These are phyloP conservation scores for Penicillium cinerascens DNA, from an alignment of 495 filamentous ascomycete genomes.

Conservation along the genomic window DNA sequence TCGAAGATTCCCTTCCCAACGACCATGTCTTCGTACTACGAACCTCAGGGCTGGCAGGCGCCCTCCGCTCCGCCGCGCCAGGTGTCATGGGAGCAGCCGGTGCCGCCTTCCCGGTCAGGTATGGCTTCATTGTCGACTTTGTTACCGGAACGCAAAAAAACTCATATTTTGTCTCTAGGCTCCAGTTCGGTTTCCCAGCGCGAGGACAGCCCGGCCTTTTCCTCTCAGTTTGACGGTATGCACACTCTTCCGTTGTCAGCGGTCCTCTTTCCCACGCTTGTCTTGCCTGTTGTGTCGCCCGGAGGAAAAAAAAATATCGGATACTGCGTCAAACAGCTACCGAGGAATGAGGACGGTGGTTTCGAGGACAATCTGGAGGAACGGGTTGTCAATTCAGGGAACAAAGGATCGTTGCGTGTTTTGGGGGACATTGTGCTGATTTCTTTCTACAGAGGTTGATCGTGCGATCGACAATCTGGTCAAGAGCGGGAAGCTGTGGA, in stretches of 20 bases:
- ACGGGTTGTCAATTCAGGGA: not conserved
- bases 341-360: not conserved
- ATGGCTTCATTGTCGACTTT: constrained; percentile 24
- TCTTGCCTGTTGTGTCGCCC: not conserved
- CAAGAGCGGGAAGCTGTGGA: constrained; percentile 93
- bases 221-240: constrained; percentile 88
- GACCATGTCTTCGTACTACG: constrained; percentile 82
- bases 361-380: not conserved
- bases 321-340: not conserved
- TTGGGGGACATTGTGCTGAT: not conserved
- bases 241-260: constrained; percentile 5
- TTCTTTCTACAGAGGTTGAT: constrained; percentile 74
- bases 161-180: constrained; percentile 47
- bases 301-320: not conserved
- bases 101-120: constrained; percentile 86
- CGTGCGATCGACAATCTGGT: constrained; percentile 91
- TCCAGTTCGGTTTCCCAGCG: constrained; percentile 73
- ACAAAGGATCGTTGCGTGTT: not conserved
- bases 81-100: constrained; percentile 78
- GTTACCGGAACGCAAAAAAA: constrained; percentile 16
- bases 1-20: constrained; percentile 14
- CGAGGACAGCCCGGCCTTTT: constrained; percentile 77
- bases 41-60: constrained; percentile 76
- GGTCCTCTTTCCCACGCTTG: not conserved
- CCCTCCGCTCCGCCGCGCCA: constrained; percentile 51